Base-by-base conservation (phyloP, 495 filamentous ascomycete genomes). In the Podospora comata region DNA sequence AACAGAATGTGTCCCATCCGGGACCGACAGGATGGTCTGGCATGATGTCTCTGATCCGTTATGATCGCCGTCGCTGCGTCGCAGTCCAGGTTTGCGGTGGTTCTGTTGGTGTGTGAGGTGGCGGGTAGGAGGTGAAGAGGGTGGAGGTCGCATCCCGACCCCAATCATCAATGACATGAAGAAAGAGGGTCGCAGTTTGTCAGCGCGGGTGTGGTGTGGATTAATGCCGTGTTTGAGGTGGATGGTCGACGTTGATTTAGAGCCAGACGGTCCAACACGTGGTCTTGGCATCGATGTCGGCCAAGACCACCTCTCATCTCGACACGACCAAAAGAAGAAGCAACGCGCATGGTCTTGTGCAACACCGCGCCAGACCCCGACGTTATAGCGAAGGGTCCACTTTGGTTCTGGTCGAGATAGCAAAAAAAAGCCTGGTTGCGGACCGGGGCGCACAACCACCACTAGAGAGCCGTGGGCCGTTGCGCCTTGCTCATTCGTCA, bases 211-310 rank as follows among this genome's bases (percentile, higher is more conserved):
- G 32, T 11, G 20, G 48, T 54, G 26, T 59, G 57, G 65, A 27
- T 55, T 19, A 20, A 58, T 58, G 55, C 55, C 55, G 55, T 20
- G 55, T 20, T 19, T 26, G 18, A 54, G 1, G 59, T 28, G 59
- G 61, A 19, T 63, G 32, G 18, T 54, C 2, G 32, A 57, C 53
- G 54, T 57, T 57, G 53, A 62, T 55, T 58, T n/a, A 57, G 48
- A 63, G 64, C 67, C 64, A 65, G 16, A 44, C 5, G 44, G 65
- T 66, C 11, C 58, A 18, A 15, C 67, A 69, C 67, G 67, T 69
- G 67, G 63, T 69, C 67, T 69, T 69, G 67, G 67, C 67, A 71
- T 66, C 30, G 27, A 32, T 7, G 27, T 28, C 18, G 11, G 61
- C 28, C 61, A 63, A 48, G 61, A 20, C 27, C 61, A 63, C 9